Conservation (phyloP, 2,329 filamentous ascomycete species). For the Aureobasidium melanogenum region DNA sequence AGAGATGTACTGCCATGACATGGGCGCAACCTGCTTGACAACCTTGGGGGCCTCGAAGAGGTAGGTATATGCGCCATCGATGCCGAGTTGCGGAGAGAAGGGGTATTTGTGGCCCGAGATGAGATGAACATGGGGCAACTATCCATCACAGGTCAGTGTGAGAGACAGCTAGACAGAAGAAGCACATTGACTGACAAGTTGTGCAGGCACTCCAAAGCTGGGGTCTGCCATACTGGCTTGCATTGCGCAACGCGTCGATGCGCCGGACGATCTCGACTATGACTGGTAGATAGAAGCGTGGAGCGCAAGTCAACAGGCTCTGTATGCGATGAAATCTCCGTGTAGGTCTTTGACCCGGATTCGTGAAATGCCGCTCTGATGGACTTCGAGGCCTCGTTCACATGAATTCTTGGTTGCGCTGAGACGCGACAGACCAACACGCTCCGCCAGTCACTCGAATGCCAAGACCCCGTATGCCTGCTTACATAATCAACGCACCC, state of each 20-base stretch:
- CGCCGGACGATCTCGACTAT: neutral
- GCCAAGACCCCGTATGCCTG: neutral
- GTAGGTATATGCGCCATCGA: conserved; percentile 73
- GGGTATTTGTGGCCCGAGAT: conserved; percentile 79
- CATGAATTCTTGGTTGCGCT: neutral
- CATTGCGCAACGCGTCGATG: conserved; percentile 10
- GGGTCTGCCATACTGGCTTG: conserved; percentile 33
- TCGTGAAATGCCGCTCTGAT: neutral
- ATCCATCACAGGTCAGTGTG: conserved; percentile 14
- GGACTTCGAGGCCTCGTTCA: neutral
- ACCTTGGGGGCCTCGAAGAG: conserved; percentile 77
- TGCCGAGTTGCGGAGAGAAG: conserved; percentile 58
- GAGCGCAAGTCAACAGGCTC: neutral
- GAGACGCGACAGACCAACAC: conserved; percentile 1
- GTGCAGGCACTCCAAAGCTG: conserved; percentile 37
- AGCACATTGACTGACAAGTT: conserved; percentile 29
- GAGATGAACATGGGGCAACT: conserved; percentile 86
- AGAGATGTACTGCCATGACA: conserved; percentile 90
- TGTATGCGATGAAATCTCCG: too few species aligned
- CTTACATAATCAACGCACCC: neutral
- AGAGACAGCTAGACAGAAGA: neutral
- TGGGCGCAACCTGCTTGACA: conserved; percentile 72
- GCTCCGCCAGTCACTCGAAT: neutral
- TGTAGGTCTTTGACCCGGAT: neutral
- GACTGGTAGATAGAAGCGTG: neutral